A percentile compares a stretch with the other conserved stretches of the same genome.
These are phyloP conservation scores for Lactarius psammicola DNA, from an alignment of 768 basidiomycete species.

Conservation along the genomic window DNA sequence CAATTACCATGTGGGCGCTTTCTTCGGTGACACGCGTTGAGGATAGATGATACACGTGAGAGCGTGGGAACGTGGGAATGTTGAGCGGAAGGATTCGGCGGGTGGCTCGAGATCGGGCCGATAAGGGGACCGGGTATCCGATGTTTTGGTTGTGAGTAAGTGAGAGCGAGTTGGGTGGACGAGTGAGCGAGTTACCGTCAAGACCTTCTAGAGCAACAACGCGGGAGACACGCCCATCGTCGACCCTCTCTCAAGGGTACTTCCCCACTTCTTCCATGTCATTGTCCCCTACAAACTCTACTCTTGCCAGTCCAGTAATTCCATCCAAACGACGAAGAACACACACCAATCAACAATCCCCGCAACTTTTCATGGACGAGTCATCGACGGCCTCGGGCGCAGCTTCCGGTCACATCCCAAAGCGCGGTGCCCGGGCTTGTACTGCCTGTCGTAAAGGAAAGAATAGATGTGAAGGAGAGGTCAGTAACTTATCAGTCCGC, in stretches of 20 bases:
- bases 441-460: conserved; percentile 89
- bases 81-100: not conserved
- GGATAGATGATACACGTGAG: too few species aligned
- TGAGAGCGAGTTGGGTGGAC: not conserved
- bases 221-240: conserved; percentile 11
- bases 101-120: not conserved
- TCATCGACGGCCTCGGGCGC: conserved; percentile 32
- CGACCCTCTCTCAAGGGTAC: conserved; percentile 16
- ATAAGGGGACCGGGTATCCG: not conserved
- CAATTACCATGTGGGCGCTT: not conserved
- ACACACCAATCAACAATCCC: conserved; percentile 30
- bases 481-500: conserved; percentile 38
- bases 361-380: conserved; percentile 34
- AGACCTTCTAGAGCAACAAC: not conserved
- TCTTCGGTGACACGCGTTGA: not conserved
- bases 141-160: not conserved
- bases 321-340: conserved; percentile 53
- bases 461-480: conserved; percentile 93
- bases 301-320: conserved; percentile 54
- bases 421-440: conserved; percentile 86
- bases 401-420: conserved; percentile 66
- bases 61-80: not conserved
- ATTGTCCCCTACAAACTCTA: conserved; percentile 58
- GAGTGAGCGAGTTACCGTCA: not conserved
- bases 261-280: conserved; percentile 49